These are phyloP conservation scores for Aspergillus pseudoviridinutans DNA, from an alignment of 2,329 filamentous ascomycete genomes.

Conservation along the genomic window DNA sequence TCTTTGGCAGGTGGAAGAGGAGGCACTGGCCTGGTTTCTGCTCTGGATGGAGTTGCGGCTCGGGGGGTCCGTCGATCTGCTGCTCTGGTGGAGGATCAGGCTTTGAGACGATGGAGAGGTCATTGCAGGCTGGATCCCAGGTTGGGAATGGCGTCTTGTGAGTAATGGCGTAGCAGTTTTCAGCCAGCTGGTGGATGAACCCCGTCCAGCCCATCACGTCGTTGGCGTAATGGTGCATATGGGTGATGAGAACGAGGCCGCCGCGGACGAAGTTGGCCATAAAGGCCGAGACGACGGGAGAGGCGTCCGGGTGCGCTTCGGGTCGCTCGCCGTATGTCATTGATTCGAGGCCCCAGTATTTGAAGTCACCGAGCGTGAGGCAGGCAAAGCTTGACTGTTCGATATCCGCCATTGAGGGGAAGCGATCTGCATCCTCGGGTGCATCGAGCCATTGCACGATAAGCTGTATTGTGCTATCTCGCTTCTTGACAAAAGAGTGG, in stretches of 20 bases:
- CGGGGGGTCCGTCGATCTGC: constrained; percentile 9
- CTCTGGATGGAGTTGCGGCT: constrained; percentile 8
- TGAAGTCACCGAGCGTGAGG: constrained; percentile 30
- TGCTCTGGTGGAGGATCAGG: constrained; percentile 22
- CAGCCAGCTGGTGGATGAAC: constrained; percentile 39
- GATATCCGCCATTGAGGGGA: constrained; percentile 39
- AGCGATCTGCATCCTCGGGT: constrained; percentile 21
- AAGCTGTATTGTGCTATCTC: constrained; percentile 33
- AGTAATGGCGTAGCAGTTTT: constrained; percentile 38
- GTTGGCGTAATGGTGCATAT: constrained; percentile 43
- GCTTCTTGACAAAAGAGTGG: constrained; percentile 36
- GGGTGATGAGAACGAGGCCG: constrained; percentile 41
- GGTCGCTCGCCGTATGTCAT: constrained; percentile 34
- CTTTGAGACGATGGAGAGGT: constrained; percentile 33
- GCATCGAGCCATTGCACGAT: constrained; percentile 37
- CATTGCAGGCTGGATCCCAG: constrained; percentile 37
- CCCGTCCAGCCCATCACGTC: constrained; percentile 43
- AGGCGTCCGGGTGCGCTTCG: constrained; percentile 33
- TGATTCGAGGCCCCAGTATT: constrained; percentile 31
- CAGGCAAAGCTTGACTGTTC: constrained; percentile 34
- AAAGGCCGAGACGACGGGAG: constrained; percentile 35
- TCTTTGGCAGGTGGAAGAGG: constrained; percentile 44
- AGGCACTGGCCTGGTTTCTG: constrained; percentile 19
- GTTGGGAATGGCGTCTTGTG: constrained; percentile 27
- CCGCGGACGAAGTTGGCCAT: constrained; percentile 43